phyloP scores from a whole-genome alignment of 768 basidiomycete genomes.

The Auricularia sp. region DNA sequence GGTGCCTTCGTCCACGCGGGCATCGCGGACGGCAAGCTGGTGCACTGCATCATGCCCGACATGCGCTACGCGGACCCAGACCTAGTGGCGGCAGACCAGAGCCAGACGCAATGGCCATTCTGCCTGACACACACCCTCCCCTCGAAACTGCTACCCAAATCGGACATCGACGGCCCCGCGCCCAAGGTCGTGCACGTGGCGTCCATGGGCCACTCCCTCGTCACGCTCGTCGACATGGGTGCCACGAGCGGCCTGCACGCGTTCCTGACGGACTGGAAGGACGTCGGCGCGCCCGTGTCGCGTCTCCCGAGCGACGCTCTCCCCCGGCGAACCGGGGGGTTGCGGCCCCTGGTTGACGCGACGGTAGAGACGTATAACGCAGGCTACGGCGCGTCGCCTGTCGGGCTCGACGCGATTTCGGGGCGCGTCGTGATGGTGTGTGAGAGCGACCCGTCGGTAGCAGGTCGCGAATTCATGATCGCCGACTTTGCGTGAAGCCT shows the following conservation, averaged over 20 bases:
- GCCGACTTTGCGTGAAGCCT: too few relatives aligned
- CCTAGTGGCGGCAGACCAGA: background rate
- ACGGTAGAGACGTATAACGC: too few relatives aligned
- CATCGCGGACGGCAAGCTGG: background rate
- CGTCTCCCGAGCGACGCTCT: too few relatives aligned
- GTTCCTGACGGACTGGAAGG: background rate
- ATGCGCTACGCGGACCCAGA: background rate
- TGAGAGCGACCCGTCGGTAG: too few relatives aligned
- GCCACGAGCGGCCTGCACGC: background rate
- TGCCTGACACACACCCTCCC: background rate
- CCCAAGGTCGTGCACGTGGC: background rate
- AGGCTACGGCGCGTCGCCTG: too few relatives aligned
- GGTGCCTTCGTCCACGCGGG: background rate
- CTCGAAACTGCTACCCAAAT: background rate
- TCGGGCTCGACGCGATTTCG: too few relatives aligned
- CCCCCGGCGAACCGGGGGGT: too few relatives aligned
- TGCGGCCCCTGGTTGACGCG: too few relatives aligned
- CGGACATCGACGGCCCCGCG: background rate
- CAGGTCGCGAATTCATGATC: too few relatives aligned
- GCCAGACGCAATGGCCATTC: background rate
- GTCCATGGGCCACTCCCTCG: background rate
- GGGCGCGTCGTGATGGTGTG: too few relatives aligned
- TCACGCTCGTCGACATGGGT: background rate
- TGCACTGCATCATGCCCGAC: background rate
- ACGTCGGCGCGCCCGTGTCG: background rate